Evolutionary conservation across 1,284 basidiomycete species (phyloP), one percentile per base, ranked within the genome.

Genomic region (Rhizoctonia solani): DNA sequence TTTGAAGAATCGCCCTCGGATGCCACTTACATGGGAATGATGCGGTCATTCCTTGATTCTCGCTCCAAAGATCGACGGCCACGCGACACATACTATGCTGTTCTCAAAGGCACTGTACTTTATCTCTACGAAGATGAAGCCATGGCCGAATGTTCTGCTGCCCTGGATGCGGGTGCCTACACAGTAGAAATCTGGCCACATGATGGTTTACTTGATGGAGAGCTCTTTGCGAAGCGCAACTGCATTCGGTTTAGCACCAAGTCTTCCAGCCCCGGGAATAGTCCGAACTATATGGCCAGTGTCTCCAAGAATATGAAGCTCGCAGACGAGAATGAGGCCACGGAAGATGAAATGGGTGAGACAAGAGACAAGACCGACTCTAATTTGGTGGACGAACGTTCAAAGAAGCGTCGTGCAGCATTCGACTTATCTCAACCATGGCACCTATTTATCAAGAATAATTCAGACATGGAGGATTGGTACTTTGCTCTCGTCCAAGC

Each of bases 381-480:
- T 65, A 74, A 79, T 68, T 56, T 74, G 61, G 83, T 85, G 71
- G 55, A 70, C 44, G 49, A 54, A 44, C 69, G 56, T 30, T 44
- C 23, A 77, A 77, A 67, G 82, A 85, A 52, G 49, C 76, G 77
- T 69, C 81, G 83, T 54, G 81, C 86, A 73, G 81, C 83, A 0
- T 72, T 83, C 59, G 78, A 85, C 72, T 71, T 76, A 2, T 76
- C 80, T 3, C 83, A 84, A 1, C 90, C 93, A 0, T 95, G 93
- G 92, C 96, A 89, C 80, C 85, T 97, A 74, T 96, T 96, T 77
- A 86, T 91, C 23, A 87, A 88, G 68, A 87, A 86, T 23, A 92
- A 88, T 74, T 81, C 87, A 68, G 90, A 93, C 75, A 92, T 93
- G 90, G 90, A 98, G 78, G 95, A 98, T 76, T 98, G 95, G 95